These are phyloP conservation scores for Cystobasidium sp. DNA, from an alignment of 1,284 basidiomycete species.

Conservation along the genomic window DNA sequence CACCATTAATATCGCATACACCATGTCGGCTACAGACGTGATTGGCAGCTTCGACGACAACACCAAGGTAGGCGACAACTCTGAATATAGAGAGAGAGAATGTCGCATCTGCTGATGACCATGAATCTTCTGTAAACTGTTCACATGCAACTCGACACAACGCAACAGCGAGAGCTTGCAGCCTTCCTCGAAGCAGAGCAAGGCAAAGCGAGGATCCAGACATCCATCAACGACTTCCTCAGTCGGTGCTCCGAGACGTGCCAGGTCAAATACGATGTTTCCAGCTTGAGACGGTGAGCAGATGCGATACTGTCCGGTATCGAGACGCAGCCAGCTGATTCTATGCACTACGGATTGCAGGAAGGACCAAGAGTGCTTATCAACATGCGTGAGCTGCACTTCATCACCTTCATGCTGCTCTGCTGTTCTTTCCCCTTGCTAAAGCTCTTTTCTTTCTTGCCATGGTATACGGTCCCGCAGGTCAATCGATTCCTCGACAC, in stretches of 20 bases:
- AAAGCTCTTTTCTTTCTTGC: neutral
- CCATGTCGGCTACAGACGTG: constrained; percentile 33
- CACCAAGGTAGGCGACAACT: constrained; percentile 29
- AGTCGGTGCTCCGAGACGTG: constrained; percentile 37
- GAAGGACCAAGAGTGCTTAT: constrained; percentile 42
- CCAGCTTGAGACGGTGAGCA: constrained; percentile 28
- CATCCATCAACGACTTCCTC: constrained; percentile 38
- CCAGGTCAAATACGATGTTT: constrained; percentile 29
- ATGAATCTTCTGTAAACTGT: neutral
- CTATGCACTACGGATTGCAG: constrained; percentile 8
- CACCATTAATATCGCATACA: neutral
- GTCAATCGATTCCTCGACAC: constrained; percentile 80
- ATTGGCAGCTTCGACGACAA: constrained; percentile 43
- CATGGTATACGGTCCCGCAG: constrained; percentile 19
- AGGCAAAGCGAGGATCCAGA: constrained; percentile 76
- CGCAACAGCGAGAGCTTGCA: constrained; percentile 75
- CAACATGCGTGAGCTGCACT: constrained; percentile 29
- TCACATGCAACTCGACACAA: too few relatives aligned
- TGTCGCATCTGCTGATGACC: neutral
- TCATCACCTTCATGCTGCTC: neutral
- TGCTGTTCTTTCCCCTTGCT: neutral
- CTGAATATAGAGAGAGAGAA: too few relatives aligned
- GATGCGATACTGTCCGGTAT: neutral
- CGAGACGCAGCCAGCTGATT: neutral
- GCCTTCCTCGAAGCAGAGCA: constrained; percentile 85